phyloP scores from a whole-genome alignment of 306 rosid genomes.

The Boehmeria nivea region DNA sequence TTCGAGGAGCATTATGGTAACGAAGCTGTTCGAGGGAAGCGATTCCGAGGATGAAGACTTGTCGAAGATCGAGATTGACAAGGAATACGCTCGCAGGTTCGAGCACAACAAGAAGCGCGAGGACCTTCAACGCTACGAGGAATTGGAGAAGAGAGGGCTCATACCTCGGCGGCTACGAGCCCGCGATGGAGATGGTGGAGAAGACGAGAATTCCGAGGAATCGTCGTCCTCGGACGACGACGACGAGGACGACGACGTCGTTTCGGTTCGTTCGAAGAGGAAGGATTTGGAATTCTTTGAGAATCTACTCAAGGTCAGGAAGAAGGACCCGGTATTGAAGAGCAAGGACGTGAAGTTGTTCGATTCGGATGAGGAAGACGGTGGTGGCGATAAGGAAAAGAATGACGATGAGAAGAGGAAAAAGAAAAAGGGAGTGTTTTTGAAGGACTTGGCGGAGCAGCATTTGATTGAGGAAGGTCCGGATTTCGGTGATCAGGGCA shows the following conservation, averaged over 20 bases:
- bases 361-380: slow-evolving; percentile 12
- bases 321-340: slow-evolving; percentile 57
- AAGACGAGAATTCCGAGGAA: background rate
- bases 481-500: slow-evolving; percentile 31
- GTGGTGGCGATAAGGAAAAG: slow-evolving; percentile 20
- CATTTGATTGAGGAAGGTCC: slow-evolving; percentile 70
- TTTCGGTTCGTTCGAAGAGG: slow-evolving; percentile 16
- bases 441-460: slow-evolving; percentile 70
- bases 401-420: slow-evolving; percentile 8
- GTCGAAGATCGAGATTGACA: slow-evolving; percentile 52
- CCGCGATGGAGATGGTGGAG: slow-evolving; percentile 30
- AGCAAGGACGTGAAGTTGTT: slow-evolving; percentile 53
- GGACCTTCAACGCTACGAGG: slow-evolving; percentile 74
- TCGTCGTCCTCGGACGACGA: slow-evolving; percentile 12
- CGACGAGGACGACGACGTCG: background rate
- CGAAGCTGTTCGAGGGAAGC: slow-evolving; percentile 52
- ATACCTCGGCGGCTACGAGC: slow-evolving; percentile 27
- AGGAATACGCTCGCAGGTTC: slow-evolving; percentile 38
- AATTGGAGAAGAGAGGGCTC: slow-evolving; percentile 68
- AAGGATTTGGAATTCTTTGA: slow-evolving; percentile 47
- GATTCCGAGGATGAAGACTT: slow-evolving; percentile 49
- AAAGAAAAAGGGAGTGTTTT: slow-evolving; percentile 37
- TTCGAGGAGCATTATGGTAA: slow-evolving; percentile 21
- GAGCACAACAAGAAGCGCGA: slow-evolving; percentile 84
- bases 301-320: slow-evolving; percentile 65